Base-by-base conservation (phyloP, 371 early-diverging fungal genomes). In the Mucor lusitanicus region DNA sequence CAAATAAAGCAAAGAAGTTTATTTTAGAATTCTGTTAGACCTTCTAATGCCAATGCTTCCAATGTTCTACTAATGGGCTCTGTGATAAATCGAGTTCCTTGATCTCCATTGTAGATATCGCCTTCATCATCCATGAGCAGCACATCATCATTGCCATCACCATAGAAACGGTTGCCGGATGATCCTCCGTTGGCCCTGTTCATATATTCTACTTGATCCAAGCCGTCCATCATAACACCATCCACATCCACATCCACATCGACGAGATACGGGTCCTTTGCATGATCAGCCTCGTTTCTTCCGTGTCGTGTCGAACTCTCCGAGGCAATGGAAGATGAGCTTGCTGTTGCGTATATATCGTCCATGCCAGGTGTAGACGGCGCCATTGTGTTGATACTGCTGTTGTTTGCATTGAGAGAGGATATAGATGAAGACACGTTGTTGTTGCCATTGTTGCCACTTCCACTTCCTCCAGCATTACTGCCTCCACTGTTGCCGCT, bases 181-280 rank as follows among this genome's bases (percentile, higher is more conserved):
- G 62, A 25, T 33, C 68, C 61, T 13, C 69, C 67, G 9, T 58
- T 59, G 11, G 59, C 57, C n/a, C 75, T 64, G 25, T 76, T 78
- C 44, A 76, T 69, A 39, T 76, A 81, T 54, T 79, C 76, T 3
- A 83, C 77, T 61, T 80, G 78, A 59, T 80, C 80, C 6, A 82
- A 44, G 0, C 79, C 83, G 53, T 80, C 83, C 75, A 83, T 83
- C 83, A 83, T 83, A 11, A 83, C 80, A 7, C 79, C 80, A 46
- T 83, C 83, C 13, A 80, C 79, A 61, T 83, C 83, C 2, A 82
- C 82, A 64, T 82, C 82, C 5, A 83, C 83, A 33, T 83, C 83
- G 3, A 83, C 83, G 39, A 83, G 58, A 30, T 80, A 79, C 25
- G 70, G 71, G 27, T 83, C 80, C 44, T 72, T 73, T 27, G 68